Conservation (phyloP, 192 early-diverging fungal genomes). For the Coemansia sp. region DNA sequence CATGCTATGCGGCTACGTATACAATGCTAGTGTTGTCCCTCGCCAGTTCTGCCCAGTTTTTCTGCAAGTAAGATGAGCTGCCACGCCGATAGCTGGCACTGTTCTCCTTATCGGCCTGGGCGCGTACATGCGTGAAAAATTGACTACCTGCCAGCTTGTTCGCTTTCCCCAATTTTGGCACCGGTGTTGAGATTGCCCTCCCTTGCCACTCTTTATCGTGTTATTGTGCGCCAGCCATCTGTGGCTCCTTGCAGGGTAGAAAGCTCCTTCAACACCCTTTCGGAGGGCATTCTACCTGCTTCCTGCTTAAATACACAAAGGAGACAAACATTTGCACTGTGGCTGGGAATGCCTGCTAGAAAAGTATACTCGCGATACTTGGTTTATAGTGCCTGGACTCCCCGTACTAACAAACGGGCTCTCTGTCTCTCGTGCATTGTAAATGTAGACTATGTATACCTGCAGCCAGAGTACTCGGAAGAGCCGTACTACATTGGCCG, state of each 20-base stretch:
- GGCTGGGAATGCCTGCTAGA: not conserved
- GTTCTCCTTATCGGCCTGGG: not conserved
- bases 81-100: not conserved
- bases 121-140: not conserved
- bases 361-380: not conserved
- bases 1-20: not conserved
- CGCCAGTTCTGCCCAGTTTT: not conserved
- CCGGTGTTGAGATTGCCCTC: not conserved
- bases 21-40: not conserved
- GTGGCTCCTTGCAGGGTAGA: not conserved
- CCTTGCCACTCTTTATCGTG: not conserved
- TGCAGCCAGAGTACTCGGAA: conserved; percentile 67
- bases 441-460: conserved; percentile 71
- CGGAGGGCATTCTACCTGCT: not conserved
- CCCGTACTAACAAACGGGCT: not conserved
- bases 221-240: not conserved
- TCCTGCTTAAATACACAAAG: not conserved
- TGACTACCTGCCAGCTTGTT: not conserved
- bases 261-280: not conserved
- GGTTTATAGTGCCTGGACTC: not conserved
- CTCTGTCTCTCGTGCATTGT: not conserved
- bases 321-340: not conserved
- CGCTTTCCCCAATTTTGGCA: not conserved
- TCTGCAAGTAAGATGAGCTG: not conserved
- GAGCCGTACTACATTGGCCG: conserved; percentile 79